Evolutionary conservation across 2,329 filamentous ascomycete species (phyloP), one percentile per base, ranked within the genome.

Genomic region (Fusarium domesticum): DNA sequence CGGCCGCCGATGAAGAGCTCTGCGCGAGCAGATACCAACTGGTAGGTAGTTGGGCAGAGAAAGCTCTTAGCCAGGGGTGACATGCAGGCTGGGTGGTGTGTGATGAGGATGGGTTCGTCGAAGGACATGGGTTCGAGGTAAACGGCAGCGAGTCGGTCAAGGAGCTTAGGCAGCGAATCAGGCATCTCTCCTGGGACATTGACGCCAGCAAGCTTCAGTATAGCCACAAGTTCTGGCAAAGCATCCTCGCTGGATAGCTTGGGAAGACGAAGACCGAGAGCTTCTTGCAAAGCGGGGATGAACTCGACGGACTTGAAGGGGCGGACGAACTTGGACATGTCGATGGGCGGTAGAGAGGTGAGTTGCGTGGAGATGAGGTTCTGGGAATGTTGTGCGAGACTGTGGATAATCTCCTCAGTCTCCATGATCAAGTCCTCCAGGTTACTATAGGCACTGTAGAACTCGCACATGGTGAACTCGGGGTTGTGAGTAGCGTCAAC

Each of bases 391-490:
- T 66, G 58, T 8, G 80, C 77, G 14, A 91, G 72, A 15, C 77
- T 74, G 25, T 64, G 71, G 23, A 96, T 68, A 37, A 97, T 68
- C 12, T 76, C 71, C 64, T 93, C 87, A 1, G 92, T 97, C 63
- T 83, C 80, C 16, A 67, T 63, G 61, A 95, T 90, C 39, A 97
- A 72, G 33, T 87, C 80, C 28, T 83, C 72, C 0, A 96, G 76
- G 52, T 85, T 87, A 48, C 85, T 83, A 60, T 91, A 95, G 3
- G 91, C 85, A 49, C 87, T 84, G 69, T 98, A 98, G 70, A 96
- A 97, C 69, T 98, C 93, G 73, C 92, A 97, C 48, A 89, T 97
- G 35, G 88, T 93, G 69, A 97, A 98, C 64, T 98, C 93, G 0
- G 93, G 92, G 62, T 98, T 98, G 65, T 98, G 93, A 0, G 89